Base-by-base conservation (phyloP, 148 eudicot genomes). In the Camellia granthamiana region DNA sequence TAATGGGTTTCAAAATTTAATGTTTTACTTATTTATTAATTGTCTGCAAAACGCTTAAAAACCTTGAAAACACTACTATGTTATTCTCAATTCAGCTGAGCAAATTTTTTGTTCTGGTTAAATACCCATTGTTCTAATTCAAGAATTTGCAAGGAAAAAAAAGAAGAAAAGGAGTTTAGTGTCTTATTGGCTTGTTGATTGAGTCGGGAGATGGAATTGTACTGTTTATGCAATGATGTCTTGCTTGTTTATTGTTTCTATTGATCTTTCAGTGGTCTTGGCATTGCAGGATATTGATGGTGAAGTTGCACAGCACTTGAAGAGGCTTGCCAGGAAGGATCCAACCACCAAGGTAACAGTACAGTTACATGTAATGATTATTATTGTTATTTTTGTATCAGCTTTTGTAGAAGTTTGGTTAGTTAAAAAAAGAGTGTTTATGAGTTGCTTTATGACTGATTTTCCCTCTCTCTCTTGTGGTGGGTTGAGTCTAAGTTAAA, bases 261-360 rank as follows among this genome's bases (percentile, higher is more conserved):
- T 70, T 56, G 77, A 69, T 63, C 71, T 77, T 30, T 71, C 18
- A 13, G 23, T 49, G 51, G 41, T 16, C 60, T 71, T 79, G 41
- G 23, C 5, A 7, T 81, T 85, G 88, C 78, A 93, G 97, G 99
- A 90, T 67, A 84, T 93, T 78, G 99, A 96, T 77, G 85, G 94
- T 86, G 99, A 96, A 83, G 72, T 96, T 79, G 90, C 92, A 68
- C 98, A 88, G 78, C 91, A 90, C 85, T 78, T 96, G 87, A 96
- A 90, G 88, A 87, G 99, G 88, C 97, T 96, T 83, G 89, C 95
- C 15, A 86, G 99, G 74, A 93, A 91, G 86, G 99, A 96, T 70
- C 95, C 97, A 21, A 89, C 90, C 9, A 96, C 99, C 15, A 96
- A 96, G 94, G 98, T 95, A 79, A 78, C 74, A 12, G 52, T 46